Percentiles rank a stretch among this genome's conserved stretches.
Evolutionary conservation across 2,329 filamentous ascomycete species (phyloP).

Genomic region (Cylindrodendrum hubeiense): DNA sequence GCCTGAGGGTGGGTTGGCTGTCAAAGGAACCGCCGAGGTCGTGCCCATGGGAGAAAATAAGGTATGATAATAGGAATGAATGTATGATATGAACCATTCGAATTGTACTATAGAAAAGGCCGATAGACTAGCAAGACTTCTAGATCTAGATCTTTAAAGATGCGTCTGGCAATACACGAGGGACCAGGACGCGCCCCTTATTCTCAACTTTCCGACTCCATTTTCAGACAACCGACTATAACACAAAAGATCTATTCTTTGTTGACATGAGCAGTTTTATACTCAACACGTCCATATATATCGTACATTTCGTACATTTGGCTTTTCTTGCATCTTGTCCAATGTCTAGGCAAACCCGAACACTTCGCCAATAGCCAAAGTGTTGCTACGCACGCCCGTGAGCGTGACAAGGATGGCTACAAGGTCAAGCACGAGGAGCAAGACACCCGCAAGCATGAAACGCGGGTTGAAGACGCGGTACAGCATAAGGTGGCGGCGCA

Average conservation of each 20-base stretch:
- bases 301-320: slow-evolving; percentile 30
- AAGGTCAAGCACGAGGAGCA: slow-evolving; percentile 82
- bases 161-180: slow-evolving; percentile 13
- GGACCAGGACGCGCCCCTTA: slow-evolving; percentile 7
- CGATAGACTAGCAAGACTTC: slow-evolving; percentile 22
- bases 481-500: slow-evolving; percentile 94
- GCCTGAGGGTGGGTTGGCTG: slow-evolving; percentile 70
- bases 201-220: slow-evolving; percentile 18
- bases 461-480: slow-evolving; percentile 93
- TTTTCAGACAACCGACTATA: slow-evolving; percentile 2
- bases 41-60: neutral
- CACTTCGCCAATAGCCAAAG: slow-evolving; percentile 83
- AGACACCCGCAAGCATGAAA: slow-evolving; percentile 84
- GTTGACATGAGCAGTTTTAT: neutral
- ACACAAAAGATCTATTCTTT: slow-evolving; percentile 10
- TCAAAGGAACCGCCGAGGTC: slow-evolving; percentile 64
- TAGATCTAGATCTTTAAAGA: slow-evolving; percentile 22
- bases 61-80: neutral
- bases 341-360: slow-evolving; percentile 79
- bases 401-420: slow-evolving; percentile 79
- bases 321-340: neutral
- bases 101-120: slow-evolving; percentile 26
- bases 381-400: slow-evolving; percentile 80
- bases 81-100: neutral
- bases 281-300: slow-evolving; percentile 16